phyloP scores from a whole-genome alignment of 2,329 filamentous ascomycete genomes.

The Aspergillus sp. region DNA sequence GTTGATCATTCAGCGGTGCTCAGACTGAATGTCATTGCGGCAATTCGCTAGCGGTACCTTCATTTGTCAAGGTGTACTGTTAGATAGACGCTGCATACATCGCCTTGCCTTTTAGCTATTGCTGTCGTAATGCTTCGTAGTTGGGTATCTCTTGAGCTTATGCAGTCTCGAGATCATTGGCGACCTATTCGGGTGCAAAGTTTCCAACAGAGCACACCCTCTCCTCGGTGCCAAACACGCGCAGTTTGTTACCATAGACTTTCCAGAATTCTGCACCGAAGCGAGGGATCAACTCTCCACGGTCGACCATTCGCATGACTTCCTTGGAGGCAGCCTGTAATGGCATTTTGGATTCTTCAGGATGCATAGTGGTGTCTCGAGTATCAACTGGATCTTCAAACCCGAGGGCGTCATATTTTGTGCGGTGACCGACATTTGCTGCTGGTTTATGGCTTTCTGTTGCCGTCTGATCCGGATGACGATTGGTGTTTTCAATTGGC shows the following conservation, averaged over 20 bases:
- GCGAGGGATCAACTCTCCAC: constrained; percentile 42
- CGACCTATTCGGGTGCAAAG: background rate
- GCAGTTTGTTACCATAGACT: constrained; percentile 49
- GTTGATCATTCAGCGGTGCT: constrained; percentile 90
- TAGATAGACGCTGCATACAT: constrained; percentile 96
- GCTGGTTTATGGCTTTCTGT: too few species aligned
- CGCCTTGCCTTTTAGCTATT: constrained; percentile 3
- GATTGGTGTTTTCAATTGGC: background rate
- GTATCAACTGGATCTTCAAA: constrained; percentile 11
- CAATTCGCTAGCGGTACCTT: constrained; percentile 98
- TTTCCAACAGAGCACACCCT: constrained; percentile 27
- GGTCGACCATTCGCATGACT: constrained; percentile 15
- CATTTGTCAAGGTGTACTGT: constrained; percentile 68
- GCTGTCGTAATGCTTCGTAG: constrained; percentile 1
- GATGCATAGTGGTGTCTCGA: background rate
- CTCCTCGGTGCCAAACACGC: constrained; percentile 53
- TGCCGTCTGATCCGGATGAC: too few species aligned
- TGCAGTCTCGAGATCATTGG: background rate
- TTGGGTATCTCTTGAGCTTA: background rate
- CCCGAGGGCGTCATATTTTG: constrained; percentile 19
- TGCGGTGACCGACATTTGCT: constrained; percentile 8
- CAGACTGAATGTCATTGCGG: constrained; percentile 62
- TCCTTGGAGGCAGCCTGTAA: constrained; percentile 1
- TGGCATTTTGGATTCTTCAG: constrained; percentile 2
- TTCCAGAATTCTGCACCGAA: constrained; percentile 48